These are phyloP conservation scores for Lathyrus sativus DNA, from an alignment of 306 rosid genomes.

Conservation along the genomic window DNA sequence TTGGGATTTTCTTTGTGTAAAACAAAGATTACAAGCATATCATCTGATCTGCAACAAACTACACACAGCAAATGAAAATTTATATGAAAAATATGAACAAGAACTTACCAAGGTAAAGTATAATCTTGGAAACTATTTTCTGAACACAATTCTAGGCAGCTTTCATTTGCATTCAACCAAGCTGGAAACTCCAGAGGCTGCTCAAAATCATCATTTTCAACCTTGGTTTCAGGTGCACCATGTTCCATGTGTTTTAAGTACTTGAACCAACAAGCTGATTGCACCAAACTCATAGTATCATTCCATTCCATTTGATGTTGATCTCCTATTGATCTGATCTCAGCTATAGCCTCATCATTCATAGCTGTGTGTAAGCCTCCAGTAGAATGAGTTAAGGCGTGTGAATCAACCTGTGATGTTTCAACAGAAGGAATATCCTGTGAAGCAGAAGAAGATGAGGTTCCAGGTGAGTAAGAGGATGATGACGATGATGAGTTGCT, in stretches of 20 bases:
- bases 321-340: constrained; percentile 79
- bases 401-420: constrained; percentile 46
- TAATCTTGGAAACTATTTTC: constrained; percentile 57
- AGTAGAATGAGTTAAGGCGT: constrained; percentile 35
- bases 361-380: constrained; percentile 60
- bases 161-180: constrained; percentile 73
- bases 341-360: constrained; percentile 84
- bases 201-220: constrained; percentile 50
- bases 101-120: constrained; percentile 75
- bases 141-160: constrained; percentile 54
- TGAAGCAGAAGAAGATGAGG: constrained; percentile 55
- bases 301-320: constrained; percentile 84
- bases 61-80: constrained; percentile 8
- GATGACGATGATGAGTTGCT: constrained; percentile 35
- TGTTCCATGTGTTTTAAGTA: constrained; percentile 66
- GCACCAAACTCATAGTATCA: constrained; percentile 72
- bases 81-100: neutral
- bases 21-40: neutral
- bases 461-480: constrained; percentile 47
- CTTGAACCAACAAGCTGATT: constrained; percentile 88
- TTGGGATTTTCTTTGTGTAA: neutral
- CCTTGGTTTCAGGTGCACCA: constrained; percentile 40
- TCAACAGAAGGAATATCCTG: constrained; percentile 47
- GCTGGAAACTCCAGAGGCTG: constrained; percentile 72
- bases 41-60: neutral